Evolutionary conservation across 805 yeast species (phyloP).

Genomic region (Komagataella phaffii): DNA sequence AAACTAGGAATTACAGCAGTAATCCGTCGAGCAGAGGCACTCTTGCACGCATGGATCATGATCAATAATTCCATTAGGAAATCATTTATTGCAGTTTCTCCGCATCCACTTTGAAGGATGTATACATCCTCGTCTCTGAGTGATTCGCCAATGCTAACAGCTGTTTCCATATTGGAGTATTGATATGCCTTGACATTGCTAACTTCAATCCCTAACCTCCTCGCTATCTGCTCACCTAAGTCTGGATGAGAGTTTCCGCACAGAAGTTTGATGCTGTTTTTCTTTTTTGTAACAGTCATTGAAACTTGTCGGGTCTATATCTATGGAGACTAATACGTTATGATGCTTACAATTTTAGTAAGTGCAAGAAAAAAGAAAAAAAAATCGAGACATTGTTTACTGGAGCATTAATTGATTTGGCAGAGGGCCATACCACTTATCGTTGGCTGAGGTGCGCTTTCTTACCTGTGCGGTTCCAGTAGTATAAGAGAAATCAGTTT

Average conservation of each 20-base stretch:
- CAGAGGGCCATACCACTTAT: no score
- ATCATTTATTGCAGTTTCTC: constrained; percentile 65
- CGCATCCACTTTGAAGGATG: constrained; percentile 76
- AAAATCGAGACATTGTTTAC: no score
- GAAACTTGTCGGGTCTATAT: not conserved
- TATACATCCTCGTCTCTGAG: constrained; percentile 86
- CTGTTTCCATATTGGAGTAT: constrained; percentile 79
- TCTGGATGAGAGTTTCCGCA: constrained; percentile 75
- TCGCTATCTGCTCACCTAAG: constrained; percentile 60
- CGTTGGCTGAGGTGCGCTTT: no score
- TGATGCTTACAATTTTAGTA: no score
- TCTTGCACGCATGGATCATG: constrained; percentile 86
- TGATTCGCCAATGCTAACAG: constrained; percentile 78
- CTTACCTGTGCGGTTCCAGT: no score
- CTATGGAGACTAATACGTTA: no score
- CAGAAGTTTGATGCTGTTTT: constrained; percentile 35
- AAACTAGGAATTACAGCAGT: constrained; percentile 93
- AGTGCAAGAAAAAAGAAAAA: no score
- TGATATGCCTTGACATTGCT: constrained; percentile 74
- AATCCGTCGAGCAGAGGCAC: constrained; percentile 90
- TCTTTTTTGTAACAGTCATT: constrained; percentile 19
- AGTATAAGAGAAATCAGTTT: not conserved
- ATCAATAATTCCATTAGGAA: constrained; percentile 76
- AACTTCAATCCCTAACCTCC: constrained; percentile 48
- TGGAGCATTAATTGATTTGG: no score